phyloP scores from a whole-genome alignment of 2,329 filamentous ascomycete species.

The Colletotrichum orbiculare region DNA sequence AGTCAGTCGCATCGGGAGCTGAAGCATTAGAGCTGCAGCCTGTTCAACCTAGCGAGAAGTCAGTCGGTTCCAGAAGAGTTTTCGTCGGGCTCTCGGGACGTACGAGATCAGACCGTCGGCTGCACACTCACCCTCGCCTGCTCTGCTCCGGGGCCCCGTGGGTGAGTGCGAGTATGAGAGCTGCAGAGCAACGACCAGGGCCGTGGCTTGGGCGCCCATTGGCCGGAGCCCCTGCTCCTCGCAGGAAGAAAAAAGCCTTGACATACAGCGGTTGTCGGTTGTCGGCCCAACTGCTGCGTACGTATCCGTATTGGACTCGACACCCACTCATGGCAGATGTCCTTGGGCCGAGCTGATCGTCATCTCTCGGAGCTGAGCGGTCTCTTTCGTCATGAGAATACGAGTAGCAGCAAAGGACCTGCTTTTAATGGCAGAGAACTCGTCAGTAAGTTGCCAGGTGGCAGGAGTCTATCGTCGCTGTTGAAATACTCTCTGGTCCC shows the following conservation, averaged over 20 bases:
- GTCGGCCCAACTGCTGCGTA: background rate
- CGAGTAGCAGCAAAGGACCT: too few species aligned
- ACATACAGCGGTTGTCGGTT: background rate
- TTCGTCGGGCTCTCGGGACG: conserved; percentile 4
- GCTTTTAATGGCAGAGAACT: too few species aligned
- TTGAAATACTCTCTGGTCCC: too few species aligned
- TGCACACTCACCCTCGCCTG: conserved; percentile 1
- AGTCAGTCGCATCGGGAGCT: conserved; percentile 16
- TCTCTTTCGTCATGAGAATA: too few species aligned
- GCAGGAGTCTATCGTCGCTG: too few species aligned
- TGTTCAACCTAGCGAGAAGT: conserved; percentile 4
- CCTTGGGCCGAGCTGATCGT: too few species aligned
- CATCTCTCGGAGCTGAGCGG: too few species aligned
- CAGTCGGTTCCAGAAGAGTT: conserved; percentile 10
- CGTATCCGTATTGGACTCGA: too few species aligned
- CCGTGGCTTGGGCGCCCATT: conserved; percentile 12
- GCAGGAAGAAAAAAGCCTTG: background rate
- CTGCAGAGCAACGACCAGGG: conserved; percentile 13
- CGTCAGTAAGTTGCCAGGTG: too few species aligned
- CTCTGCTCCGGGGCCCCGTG: conserved; percentile 11
- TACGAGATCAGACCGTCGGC: conserved; percentile 3
- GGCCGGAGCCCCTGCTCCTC: conserved; percentile 2
- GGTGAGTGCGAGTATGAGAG: background rate
- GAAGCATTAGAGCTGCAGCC: background rate
- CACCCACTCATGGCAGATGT: too few species aligned